These are phyloP conservation scores for Penicillium thymicola DNA, from an alignment of 2,329 filamentous ascomycete species.

Conservation along the genomic window DNA sequence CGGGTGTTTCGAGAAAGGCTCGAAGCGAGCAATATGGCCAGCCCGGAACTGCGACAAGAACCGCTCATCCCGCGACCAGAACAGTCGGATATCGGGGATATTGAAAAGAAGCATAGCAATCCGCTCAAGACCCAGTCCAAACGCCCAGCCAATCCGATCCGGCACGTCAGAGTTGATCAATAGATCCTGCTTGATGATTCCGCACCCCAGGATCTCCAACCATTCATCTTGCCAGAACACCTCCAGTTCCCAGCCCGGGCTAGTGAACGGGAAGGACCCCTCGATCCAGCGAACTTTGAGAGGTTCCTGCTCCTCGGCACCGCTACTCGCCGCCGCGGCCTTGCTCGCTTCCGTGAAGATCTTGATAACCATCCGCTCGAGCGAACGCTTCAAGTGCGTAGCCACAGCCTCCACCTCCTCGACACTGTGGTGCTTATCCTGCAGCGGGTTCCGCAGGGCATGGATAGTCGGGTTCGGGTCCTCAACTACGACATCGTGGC, in stretches of 20 bases:
- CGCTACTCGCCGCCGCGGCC: conserved; percentile 55
- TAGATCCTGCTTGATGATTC: conserved; percentile 79
- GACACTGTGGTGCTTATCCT: conserved; percentile 64
- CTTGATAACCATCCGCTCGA: conserved; percentile 86
- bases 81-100: conserved; percentile 92
- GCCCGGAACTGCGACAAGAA: conserved; percentile 79
- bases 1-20: conserved; percentile 88
- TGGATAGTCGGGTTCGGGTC: conserved; percentile 79
- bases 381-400: conserved; percentile 79
- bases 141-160: conserved; percentile 83
- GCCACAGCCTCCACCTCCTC: conserved; percentile 80
- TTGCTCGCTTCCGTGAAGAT: conserved; percentile 76
- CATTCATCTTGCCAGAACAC: conserved; percentile 92
- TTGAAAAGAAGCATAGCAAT: conserved; percentile 97
- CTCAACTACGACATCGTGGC: conserved; percentile 72
- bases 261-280: conserved; percentile 96
- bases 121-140: conserved; percentile 87
- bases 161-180: conserved; percentile 73
- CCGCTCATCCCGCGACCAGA: conserved; percentile 83
- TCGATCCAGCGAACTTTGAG: conserved; percentile 90
- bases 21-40: conserved; percentile 61
- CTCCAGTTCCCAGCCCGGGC: conserved; percentile 92
- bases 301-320: conserved; percentile 61
- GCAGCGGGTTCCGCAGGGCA: conserved; percentile 76
- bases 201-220: conserved; percentile 94